Conservation (phyloP, 352 stramenopile genomes). For the Globisporangium nunn region DNA sequence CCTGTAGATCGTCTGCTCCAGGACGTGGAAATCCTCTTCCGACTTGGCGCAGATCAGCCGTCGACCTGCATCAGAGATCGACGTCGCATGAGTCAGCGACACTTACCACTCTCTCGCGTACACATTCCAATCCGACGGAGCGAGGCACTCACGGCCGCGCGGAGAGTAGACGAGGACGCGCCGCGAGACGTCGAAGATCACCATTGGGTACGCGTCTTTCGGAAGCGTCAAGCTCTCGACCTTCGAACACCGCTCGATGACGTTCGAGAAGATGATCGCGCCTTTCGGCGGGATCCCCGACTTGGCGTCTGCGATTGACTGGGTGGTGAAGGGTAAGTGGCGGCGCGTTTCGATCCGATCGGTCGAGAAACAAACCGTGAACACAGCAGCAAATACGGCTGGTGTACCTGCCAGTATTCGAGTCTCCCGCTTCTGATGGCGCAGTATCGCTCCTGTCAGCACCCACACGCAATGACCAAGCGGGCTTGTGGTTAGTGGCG, state of each 20-base stretch:
- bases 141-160: conserved; percentile 14
- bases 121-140: no score
- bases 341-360: no score
- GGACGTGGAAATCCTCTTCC: conserved; percentile 16
- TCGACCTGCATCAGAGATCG: conserved; percentile 6
- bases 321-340: neutral
- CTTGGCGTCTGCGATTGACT: conserved; percentile 30
- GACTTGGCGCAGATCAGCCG: conserved; percentile 19
- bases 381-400: no score
- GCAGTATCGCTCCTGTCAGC: conserved; percentile 22
- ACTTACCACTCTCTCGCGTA: no score
- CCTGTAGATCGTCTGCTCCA: conserved; percentile 16
- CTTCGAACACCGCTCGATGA: conserved; percentile 20
- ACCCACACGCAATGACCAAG: neutral
- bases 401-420: conserved; percentile 28
- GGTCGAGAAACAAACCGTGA: no score
- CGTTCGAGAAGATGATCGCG: conserved; percentile 17
- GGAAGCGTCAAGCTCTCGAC: conserved; percentile 14
- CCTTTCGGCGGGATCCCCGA: conserved; percentile 20
- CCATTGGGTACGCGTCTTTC: conserved; percentile 22
- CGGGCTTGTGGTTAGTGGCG: no score
- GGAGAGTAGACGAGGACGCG: conserved; percentile 13
- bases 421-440: conserved; percentile 23
- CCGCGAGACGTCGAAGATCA: conserved; percentile 20
- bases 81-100: no score